Base-by-base conservation (phyloP, 371 early-diverging fungal genomes). In the Dichotomocladium elegans region DNA sequence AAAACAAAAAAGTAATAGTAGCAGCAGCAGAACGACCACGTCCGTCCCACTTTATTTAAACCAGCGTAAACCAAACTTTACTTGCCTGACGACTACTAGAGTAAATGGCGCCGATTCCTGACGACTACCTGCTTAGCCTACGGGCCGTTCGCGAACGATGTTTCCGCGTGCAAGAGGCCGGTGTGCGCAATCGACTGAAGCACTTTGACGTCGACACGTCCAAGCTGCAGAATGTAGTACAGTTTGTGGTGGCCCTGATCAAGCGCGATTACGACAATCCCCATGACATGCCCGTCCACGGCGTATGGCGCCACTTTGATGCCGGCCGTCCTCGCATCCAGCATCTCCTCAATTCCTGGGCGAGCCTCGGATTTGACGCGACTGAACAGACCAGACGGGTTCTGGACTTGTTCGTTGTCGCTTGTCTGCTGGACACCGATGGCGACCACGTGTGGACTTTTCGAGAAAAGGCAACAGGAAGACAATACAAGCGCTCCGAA, bases 371-470 rank as follows among this genome's bases (percentile, higher is more conserved):
- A 12, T 71, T 74, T 14, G 74, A 79, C 41, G 48, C 63, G 15
- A 45, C 74, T 28, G 91, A 90, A 61, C 79, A 78, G 35, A 80
- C 86, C n/a, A 76, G 87, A 42, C 79, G 92, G 28, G 58, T 92
- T 10, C 72, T 94, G 24, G 96, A 95, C 65, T 74, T 94, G 49
- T 83, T 90, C 54, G 87, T 92, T 21, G 85, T 95, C 7, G 89
- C 90, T 10, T 92, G 92, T n/a, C 74, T 95, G 22, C 67, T 95
- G 53, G 96, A 95, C 52, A 91, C 94, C 4, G 94, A 95, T 2
- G 94, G 94, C 0, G 93, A 92, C 4, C 79, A 80, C 55, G 49
- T 67, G 14, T 95, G 94, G 94, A 63, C 68, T n/a, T 94, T 80
- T 64, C 61, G 64, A 30, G 90, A 85, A 53, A 56, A 57, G 29